phyloP scores from a whole-genome alignment of 768 basidiomycete species.

The Mycena floridula region DNA sequence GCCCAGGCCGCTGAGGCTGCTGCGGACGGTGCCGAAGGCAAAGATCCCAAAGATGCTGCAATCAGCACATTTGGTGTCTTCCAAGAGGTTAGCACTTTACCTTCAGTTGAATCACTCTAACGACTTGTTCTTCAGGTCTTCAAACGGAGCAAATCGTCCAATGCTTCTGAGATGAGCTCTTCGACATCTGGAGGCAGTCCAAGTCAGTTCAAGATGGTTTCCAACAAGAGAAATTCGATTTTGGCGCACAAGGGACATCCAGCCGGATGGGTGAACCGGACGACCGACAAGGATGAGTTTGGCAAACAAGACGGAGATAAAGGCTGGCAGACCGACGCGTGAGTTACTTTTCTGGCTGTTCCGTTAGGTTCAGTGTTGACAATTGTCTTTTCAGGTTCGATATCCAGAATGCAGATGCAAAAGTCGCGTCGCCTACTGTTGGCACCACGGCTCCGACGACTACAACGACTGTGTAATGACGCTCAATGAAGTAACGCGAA shows the following conservation, averaged over 20 bases:
- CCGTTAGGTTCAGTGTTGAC: too few species aligned
- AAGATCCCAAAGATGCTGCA: too few species aligned
- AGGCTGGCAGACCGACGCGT: constrained; percentile 3
- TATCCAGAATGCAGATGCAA: too few species aligned
- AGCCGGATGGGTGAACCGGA: constrained; percentile 65
- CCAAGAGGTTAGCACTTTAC: constrained; percentile 42
- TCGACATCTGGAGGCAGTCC: constrained; percentile 25
- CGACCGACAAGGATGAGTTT: constrained; percentile 31
- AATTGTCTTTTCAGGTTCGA: too few species aligned
- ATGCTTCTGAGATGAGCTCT: constrained; percentile 20
- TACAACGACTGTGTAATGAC: too few species aligned
- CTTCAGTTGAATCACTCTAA: neutral
- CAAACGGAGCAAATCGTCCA: constrained; percentile 48
- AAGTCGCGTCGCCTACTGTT: too few species aligned
- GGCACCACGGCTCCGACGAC: too few species aligned
- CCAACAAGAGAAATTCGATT: constrained; percentile 63
- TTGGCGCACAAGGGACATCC: constrained; percentile 60
- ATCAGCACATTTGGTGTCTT: constrained; percentile 42
- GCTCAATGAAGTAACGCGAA: too few species aligned
- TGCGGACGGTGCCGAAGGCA: neutral
- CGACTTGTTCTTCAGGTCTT: constrained; percentile 38
- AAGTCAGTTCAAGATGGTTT: constrained; percentile 74
- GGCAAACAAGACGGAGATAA: constrained; percentile 20
- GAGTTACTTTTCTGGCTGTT: too few species aligned
- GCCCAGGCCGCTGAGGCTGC: constrained; percentile 9